Evolutionary conservation across 2,329 filamentous ascomycete genomes (phyloP), one percentile per base, ranked within the genome.

Genomic region (Podosphaera aphanis): DNA sequence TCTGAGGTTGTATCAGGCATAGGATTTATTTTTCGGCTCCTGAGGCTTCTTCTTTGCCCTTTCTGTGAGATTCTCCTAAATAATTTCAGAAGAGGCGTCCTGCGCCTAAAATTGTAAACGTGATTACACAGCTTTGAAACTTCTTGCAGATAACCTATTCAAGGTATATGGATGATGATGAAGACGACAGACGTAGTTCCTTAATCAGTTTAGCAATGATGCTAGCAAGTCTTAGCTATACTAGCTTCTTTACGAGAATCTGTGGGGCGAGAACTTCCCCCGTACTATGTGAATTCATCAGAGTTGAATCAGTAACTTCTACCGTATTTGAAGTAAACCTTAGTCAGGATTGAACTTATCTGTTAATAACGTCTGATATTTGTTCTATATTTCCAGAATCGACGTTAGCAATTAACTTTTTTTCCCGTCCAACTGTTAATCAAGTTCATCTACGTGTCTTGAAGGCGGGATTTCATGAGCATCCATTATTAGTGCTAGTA

Each of bases 1-100:
- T 66, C 46, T 2, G 39, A 33, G n/a, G 15, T 35, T 10, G 13
- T 41, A n/a, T 46, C 45, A n/a, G 39, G 25, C 19, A 29, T 23
- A 19, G 46, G 31, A n/a, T 47, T 18, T 40, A 43, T 43, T 36
- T 13, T 45, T 16, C 27, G 5, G 13, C 21, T 38, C 11, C 5
- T 33, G 3, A 33, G 15, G 3, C 15, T 13, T 13, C 11, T 33
- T 33, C 15, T 33, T 33, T 13, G 29, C 29, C 15, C 13, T 3
- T 13, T 4, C 15, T 3, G 29, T 13, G 15, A 33, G 8, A 33
- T 11, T 33, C 29, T 33, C 13, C 10, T 13, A 11, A 33, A 33
- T n/a, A 33, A 11, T 7, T 7, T 13, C 10, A 7, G 29, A 33
- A 11, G 13, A 33, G 4, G 29, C 29, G 29, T 33, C 29, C 29